phyloP scores from a whole-genome alignment of 1,139 yeast genomes.

The Sugiyamaella novakii region DNA sequence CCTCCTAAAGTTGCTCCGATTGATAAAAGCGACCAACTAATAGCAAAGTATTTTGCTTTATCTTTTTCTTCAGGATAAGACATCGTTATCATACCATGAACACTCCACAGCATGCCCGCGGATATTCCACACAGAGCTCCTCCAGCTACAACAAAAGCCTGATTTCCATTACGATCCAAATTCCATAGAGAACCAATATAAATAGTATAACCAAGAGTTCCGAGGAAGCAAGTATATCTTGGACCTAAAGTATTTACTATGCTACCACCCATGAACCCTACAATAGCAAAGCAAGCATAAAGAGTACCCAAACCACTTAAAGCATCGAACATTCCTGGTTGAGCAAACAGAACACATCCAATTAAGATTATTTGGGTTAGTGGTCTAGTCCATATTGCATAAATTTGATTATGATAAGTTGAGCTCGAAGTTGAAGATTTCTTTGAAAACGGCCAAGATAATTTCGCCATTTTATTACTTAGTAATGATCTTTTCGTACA shows the following conservation, averaged over 20 bases:
- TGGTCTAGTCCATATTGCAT: slow-evolving; percentile 21
- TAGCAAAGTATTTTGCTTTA: slow-evolving; percentile 25
- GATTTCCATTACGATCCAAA: slow-evolving; percentile 26
- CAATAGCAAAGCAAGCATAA: slow-evolving; percentile 27
- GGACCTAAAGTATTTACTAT: slow-evolving; percentile 26
- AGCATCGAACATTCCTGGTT: slow-evolving; percentile 31
- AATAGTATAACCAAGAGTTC: slow-evolving; percentile 27
- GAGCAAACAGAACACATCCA: slow-evolving; percentile 27
- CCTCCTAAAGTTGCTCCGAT: slow-evolving; percentile 30
- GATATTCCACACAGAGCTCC: slow-evolving; percentile 29
- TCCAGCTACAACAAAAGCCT: slow-evolving; percentile 27
- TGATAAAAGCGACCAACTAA: slow-evolving; percentile 27
- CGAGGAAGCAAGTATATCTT: slow-evolving; percentile 24
- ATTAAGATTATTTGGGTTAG: slow-evolving; percentile 25
- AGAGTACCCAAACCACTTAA: slow-evolving; percentile 28
- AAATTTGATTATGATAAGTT: too few relatives aligned
- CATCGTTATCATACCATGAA: slow-evolving; percentile 28
- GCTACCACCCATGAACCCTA: slow-evolving; percentile 27
- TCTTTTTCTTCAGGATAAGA: slow-evolving; percentile 27
- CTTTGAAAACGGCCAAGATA: background rate
- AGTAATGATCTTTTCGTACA: too few relatives aligned
- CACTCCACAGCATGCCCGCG: slow-evolving; percentile 30
- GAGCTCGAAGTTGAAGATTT: too few relatives aligned
- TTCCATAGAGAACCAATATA: slow-evolving; percentile 28
- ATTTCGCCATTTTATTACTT: too few relatives aligned